These are phyloP conservation scores for Camelina neglecta DNA, from an alignment of 345 rosid genomes.

Conservation along the genomic window DNA sequence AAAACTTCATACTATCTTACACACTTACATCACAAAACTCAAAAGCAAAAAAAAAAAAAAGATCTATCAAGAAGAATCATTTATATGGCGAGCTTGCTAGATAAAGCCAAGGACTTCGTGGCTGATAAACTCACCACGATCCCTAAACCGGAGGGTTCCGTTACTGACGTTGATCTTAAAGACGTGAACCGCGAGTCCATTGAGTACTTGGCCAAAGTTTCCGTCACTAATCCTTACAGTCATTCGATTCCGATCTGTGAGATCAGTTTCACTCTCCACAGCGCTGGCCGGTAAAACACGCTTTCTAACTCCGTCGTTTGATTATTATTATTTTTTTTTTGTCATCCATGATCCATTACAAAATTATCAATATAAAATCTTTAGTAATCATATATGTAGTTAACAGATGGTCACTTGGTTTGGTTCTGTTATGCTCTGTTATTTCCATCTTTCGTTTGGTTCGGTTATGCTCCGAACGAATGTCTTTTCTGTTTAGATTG, in stretches of 20 bases:
- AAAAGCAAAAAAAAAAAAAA: not conserved
- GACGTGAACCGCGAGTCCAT: conserved; percentile 61
- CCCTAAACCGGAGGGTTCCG: conserved; percentile 68
- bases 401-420: not conserved
- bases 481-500: not conserved
- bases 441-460: not conserved
- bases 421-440: not conserved
- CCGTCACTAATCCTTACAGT: conserved; percentile 68
- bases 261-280: conserved; percentile 63
- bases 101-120: conserved; percentile 68
- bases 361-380: not conserved
- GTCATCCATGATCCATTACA: not conserved
- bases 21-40: not conserved
- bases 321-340: not conserved
- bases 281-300: conserved; percentile 58
- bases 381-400: not conserved
- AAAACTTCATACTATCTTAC: conserved; percentile 11
- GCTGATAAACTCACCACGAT: conserved; percentile 59
- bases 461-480: no score
- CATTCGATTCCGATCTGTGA: conserved; percentile 72
- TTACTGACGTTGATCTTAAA: conserved; percentile 64
- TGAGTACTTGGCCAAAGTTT: conserved; percentile 64
- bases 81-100: conserved; percentile 46
- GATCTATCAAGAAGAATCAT: not conserved
- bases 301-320: not conserved